Conservation (phyloP, 2,329 filamentous ascomycete genomes). For the Thielaviopsis ethacetica region DNA sequence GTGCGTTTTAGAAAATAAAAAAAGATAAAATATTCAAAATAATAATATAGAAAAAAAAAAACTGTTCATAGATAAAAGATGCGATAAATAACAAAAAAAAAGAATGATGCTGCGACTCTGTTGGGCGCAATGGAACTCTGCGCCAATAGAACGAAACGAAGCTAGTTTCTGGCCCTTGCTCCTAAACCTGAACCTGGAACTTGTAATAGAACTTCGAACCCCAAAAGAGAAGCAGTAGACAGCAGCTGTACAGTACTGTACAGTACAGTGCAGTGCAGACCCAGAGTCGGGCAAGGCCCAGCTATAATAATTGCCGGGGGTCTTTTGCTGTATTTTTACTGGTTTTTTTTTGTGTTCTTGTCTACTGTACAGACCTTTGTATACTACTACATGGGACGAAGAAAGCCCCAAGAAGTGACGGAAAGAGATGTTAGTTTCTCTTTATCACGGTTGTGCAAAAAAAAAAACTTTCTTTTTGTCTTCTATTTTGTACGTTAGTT, state of each 20-base stretch:
- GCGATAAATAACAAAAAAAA: too few species aligned
- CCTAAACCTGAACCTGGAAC: slow-evolving; percentile 12
- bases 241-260: too few species aligned
- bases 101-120: too few species aligned
- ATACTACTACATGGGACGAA: too few species aligned
- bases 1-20: too few species aligned
- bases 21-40: too few species aligned
- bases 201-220: slow-evolving; percentile 6
- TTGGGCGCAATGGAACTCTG: slow-evolving; percentile 2
- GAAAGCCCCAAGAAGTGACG: too few species aligned
- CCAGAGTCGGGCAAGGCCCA: neutral
- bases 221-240: neutral
- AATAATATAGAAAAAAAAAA: too few species aligned
- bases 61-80: too few species aligned
- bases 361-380: too few species aligned
- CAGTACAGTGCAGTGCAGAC: neutral
- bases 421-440: too few species aligned
- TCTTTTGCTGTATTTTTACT: neutral
- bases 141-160: slow-evolving; percentile 9
- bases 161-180: slow-evolving; percentile 12
- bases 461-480: neutral
- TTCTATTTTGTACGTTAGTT: too few species aligned
- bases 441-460: neutral
- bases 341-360: neutral
- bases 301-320: neutral